Evolutionary conservation across 441 rosid genomes (phyloP), one percentile per base, ranked within the genome.

Genomic region (Euphorbia corollata): DNA sequence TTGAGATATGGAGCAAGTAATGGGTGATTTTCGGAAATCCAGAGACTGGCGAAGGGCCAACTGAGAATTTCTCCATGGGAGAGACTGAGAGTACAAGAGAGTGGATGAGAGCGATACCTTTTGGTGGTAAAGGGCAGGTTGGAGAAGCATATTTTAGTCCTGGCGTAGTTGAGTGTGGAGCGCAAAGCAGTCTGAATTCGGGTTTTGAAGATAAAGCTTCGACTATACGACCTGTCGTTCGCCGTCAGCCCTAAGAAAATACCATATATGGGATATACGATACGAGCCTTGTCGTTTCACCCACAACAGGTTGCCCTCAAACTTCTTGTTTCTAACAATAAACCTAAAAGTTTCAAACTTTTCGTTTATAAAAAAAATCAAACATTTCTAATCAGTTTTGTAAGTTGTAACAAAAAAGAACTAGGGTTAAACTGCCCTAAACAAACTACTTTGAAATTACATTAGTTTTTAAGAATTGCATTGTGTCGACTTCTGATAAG

Each of bases 1-100:
- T 79, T 86, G 83, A 0, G 97, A 93, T 51, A 86, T 74, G 19
- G 89, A 84, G 77, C 93, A 93, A 10, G 81, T 75, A 65, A 81
- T 61, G 22, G 68, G 54, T 59, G 78, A 59, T 67, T 71, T 83
- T 59, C 30, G 73, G 72, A 53, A 60, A 55, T 69, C 61, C 3
- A 68, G 68, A 55, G 78, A 36, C 61, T 64, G 66, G 68, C 47
- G 71, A 69, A 65, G 77, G 68, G 70, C 30, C 10, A 55, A 69
- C 19, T 53, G 36, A 53, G 77, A 68, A 47, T 13, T 59, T 51
- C 68, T 74, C 57, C 68, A 75, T 24, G 72, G 81, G 19, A 74
- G 69, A 59, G 78, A 71, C 16, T 62, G 71, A 27, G 84, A 79
- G 72, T 80, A 80, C 24, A 83, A 76, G 67, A 72, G 75, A 16